These are phyloP conservation scores for Fennellomyces sp. DNA, from an alignment of 371 early-diverging fungal species.

Conservation along the genomic window DNA sequence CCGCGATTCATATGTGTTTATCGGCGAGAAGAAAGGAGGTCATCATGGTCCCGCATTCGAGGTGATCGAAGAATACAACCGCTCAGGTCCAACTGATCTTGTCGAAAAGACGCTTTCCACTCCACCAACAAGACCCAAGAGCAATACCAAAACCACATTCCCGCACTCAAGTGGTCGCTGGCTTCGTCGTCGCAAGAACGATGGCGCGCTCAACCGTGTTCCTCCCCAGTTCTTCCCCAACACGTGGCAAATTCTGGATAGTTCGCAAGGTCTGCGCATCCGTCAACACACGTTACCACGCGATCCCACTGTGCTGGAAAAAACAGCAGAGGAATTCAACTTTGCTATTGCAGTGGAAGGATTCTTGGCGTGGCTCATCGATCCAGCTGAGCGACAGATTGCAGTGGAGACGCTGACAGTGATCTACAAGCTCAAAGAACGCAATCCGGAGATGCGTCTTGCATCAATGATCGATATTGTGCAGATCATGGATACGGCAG, in stretches of 20 bases:
- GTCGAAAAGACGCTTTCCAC: not conserved
- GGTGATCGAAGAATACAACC: not conserved
- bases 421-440: constrained; percentile 62
- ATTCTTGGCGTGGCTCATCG: constrained; percentile 67
- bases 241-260: constrained; percentile 74
- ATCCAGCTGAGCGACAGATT: constrained; percentile 87
- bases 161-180: constrained; percentile 74
- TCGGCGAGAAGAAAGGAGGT: constrained; percentile 51
- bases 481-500: constrained; percentile 66
- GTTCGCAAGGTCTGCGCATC: constrained; percentile 60
- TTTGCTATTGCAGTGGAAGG: constrained; percentile 79
- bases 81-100: not conserved
- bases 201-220: constrained; percentile 85
- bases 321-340: constrained; percentile 84
- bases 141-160: constrained; percentile 36
- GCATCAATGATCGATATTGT: constrained; percentile 63
- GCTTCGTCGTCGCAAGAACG: constrained; percentile 80
- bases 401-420: constrained; percentile 75
- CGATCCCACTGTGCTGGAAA: constrained; percentile 85
- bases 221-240: constrained; percentile 80
- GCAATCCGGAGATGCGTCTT: constrained; percentile 62
- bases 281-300: constrained; percentile 63
- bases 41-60: not conserved
- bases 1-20: constrained; percentile 84
- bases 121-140: not conserved